Evolutionary conservation across 768 basidiomycete genomes (phyloP), one percentile per base, ranked within the genome.

Genomic region (Leccinum ochraceum): DNA sequence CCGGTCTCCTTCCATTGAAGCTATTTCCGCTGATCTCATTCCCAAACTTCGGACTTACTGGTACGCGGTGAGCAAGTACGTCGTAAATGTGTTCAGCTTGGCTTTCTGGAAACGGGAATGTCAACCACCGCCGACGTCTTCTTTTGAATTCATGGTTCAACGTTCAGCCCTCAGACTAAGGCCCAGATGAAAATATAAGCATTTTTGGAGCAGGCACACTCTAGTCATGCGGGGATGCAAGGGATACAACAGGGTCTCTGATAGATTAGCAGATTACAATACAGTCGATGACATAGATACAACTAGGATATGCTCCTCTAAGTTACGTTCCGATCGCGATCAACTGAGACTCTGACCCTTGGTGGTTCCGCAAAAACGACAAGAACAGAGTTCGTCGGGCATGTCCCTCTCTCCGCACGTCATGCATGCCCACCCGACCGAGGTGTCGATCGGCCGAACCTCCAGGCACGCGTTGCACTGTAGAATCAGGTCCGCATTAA

Each of bases 331-430:
- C 34, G 16, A 28, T 37, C 14, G 24, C 1, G 16, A 39, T 69
- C 46, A 69, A 22, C 74, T 76, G 26, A 34, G 11, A 34, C 34
- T 13, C 34, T 64, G 67, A 9, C 32, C 11, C 71, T 92, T 92
- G 55, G 93, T 79, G 20, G 77, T 75, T 16, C 91, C 91, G 69
- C 92, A 95, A 57, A 79, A 81, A 16, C 75, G 73, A 76, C 94
- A 95, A 53, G 85, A 87, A 91, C 89, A 94, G 61, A 85, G 81
- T 22, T 86, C 80, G 62, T 83, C 81, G 2, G 82, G 80, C 71
- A 86, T 88, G 26, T 81, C 85, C 36, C 69, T 71, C 70, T 88
- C 83, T 24, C 86, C 84, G 63, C 91, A 94, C 22, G 78, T 74
- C 11, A 77, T 70, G 68, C 91, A 94, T 22, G 77, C 76, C 91